phyloP scores from a whole-genome alignment of 1,284 basidiomycete species.

The Ustilago lituana region DNA sequence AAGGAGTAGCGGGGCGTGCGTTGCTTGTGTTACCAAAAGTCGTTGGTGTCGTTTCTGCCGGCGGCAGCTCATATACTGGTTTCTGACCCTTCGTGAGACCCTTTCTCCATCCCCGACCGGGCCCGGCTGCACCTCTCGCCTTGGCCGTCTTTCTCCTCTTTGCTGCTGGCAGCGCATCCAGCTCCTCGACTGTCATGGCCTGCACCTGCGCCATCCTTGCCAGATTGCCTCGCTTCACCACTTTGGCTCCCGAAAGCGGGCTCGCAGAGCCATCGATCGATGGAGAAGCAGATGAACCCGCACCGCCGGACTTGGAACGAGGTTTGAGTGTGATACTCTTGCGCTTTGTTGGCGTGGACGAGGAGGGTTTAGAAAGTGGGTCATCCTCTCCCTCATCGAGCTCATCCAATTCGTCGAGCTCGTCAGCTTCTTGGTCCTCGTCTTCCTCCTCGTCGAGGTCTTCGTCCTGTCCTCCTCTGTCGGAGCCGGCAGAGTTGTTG shows the following conservation, averaged over 20 bases:
- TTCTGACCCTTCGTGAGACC: constrained; percentile 65
- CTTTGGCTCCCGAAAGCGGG: constrained; percentile 18
- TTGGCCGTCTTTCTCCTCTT: constrained; percentile 63
- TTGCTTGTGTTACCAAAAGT: constrained; percentile 35
- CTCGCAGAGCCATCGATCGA: constrained; percentile 36
- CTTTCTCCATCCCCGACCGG: constrained; percentile 64
- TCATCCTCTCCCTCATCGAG: constrained; percentile 37
- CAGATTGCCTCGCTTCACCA: constrained; percentile 14
- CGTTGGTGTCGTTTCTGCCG: constrained; percentile 41
- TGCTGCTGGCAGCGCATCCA: constrained; percentile 64
- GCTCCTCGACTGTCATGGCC: constrained; percentile 56
- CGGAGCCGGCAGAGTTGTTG: neutral
- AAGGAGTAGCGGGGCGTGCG: constrained; percentile 16
- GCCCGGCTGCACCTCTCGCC: constrained; percentile 62
- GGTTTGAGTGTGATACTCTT: constrained; percentile 41
- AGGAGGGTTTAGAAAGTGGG: constrained; percentile 6
- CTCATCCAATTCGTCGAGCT: constrained; percentile 45
- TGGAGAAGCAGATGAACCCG: constrained; percentile 24
- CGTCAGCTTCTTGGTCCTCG: constrained; percentile 36
- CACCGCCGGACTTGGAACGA: constrained; percentile 18
- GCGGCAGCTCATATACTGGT: constrained; percentile 59
- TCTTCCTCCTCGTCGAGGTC: constrained; percentile 22
- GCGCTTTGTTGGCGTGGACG: constrained; percentile 30
- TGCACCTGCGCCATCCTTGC: constrained; percentile 29
- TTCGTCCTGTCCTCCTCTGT: constrained; percentile 8